Base-by-base conservation (phyloP, 2,329 filamentous ascomycete genomes). In the Camillea tinctor region DNA sequence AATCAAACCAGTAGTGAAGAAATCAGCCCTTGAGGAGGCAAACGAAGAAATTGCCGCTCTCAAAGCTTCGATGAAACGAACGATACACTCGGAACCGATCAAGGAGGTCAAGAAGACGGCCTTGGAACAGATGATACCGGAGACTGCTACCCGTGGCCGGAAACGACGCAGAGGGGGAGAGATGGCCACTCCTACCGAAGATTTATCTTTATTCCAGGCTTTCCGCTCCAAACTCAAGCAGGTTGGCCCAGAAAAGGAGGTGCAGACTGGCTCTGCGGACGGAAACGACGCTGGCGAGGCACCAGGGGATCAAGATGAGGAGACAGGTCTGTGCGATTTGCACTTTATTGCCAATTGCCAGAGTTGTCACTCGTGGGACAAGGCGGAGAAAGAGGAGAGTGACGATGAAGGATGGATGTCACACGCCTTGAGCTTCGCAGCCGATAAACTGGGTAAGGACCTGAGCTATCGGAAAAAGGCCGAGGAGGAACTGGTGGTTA, bases 301-400 rank as follows among this genome's bases (percentile, higher is more conserved):
- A 19, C 67, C 62, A 1, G 65, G 48, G 26, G 67, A 72, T 62
- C 81, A 83, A 19, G 88, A 88, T 2, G 86, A 90, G 48, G 92
- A 96, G 72, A 88, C 87, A 2, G 83, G 83, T 54, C 81, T 96
- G 3, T 99, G 95, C 72, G 95, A 98, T 73, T 78, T 99, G 40
- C 95, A 99, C 74, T 99, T 98, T 75, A 96, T 99, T 64, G 91
- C 90, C 54, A 91, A 96, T 69, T 99, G 95, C 74, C 92, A 97
- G 72, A 97, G 92, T 51, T 98, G 95, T 74, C 87, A 86, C 60
- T 85, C 89, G 0, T 97, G 93, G 92, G 90, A 96, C 70, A 83
- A 88, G 67, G 81, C 80, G 26, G 70, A 69, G 54, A 69, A 69
- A 20, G 69, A 69, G 51, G 85, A 88, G 3, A 83, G 81, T 66